Evolutionary conservation across 2,329 filamentous ascomycete genomes (phyloP).

Genomic region (Aspergillus sojae): DNA sequence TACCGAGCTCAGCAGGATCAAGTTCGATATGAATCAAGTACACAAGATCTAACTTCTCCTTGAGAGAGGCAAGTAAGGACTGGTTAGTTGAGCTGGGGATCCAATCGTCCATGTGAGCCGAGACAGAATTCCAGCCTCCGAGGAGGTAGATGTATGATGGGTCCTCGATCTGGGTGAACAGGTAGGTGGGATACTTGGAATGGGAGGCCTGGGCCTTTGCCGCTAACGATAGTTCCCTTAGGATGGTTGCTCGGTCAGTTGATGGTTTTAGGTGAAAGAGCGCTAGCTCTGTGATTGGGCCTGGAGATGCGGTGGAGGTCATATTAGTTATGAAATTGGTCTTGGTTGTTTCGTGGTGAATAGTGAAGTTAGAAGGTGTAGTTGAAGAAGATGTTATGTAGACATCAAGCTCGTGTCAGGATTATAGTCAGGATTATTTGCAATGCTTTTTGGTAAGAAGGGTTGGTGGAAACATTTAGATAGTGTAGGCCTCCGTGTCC

Average conservation of each 20-base stretch:
- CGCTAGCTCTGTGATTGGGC: conserved; percentile 48
- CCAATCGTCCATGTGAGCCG: conserved; percentile 46
- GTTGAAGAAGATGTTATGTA: not conserved
- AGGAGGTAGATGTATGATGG: conserved; percentile 47
- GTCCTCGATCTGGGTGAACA: conserved; percentile 50
- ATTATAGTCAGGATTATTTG: not conserved
- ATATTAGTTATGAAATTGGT: not conserved
- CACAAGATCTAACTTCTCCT: conserved; percentile 42
- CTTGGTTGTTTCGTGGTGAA: not conserved
- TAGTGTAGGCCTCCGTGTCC: not conserved
- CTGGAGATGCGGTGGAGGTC: not conserved
- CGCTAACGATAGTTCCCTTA: conserved; percentile 34
- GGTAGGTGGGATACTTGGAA: conserved; percentile 41
- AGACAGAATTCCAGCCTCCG: conserved; percentile 49
- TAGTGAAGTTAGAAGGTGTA: not conserved
- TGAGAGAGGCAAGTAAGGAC: conserved; percentile 38
- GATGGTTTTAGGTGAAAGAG: conserved; percentile 40
- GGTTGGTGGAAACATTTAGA: not conserved
- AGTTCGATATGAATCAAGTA: conserved; percentile 48
- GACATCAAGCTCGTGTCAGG: not conserved
- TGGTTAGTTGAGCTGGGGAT: conserved; percentile 48
- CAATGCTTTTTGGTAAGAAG: not conserved
- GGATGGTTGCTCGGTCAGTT: conserved; percentile 28
- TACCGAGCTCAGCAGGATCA: conserved; percentile 28
- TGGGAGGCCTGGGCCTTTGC: conserved; percentile 41